Conservation (phyloP, 306 rosid species). For the Vachellia collinsii region DNA sequence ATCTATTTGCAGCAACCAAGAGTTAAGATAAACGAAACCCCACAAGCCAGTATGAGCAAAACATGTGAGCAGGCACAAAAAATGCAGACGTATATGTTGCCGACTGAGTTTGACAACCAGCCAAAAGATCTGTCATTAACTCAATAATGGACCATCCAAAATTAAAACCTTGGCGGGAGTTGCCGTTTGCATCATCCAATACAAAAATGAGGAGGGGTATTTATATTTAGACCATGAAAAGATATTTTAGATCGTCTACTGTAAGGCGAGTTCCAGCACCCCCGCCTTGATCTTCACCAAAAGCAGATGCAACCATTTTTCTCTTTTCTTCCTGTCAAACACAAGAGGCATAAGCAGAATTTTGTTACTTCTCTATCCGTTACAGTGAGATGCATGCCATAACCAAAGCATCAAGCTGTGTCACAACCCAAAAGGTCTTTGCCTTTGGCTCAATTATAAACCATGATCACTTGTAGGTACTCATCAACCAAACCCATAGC, state of each 20-base stretch:
- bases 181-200: conserved; percentile 18
- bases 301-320: conserved; percentile 98
- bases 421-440: not conserved
- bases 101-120: not conserved
- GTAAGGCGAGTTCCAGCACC: conserved; percentile 77
- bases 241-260: conserved; percentile 92
- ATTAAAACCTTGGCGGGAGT: conserved; percentile 25
- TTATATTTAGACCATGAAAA: conserved; percentile 78
- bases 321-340: conserved; percentile 85
- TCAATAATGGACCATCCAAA: conserved; percentile 18
- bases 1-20: conserved; percentile 2
- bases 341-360: conserved; percentile 34
- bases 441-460: too few relatives aligned
- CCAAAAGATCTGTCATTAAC: not conserved
- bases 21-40: conserved; percentile 26
- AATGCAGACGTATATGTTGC: conserved; percentile 21
- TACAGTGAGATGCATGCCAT: too few relatives aligned
- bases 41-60: conserved; percentile 30
- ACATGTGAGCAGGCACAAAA: conserved; percentile 33
- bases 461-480: too few relatives aligned
- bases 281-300: conserved; percentile 92
- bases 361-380: not conserved
- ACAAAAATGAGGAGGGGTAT: conserved; percentile 8
- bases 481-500: too few relatives aligned
- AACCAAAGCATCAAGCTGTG: not conserved